Evolutionary conservation across 1,284 basidiomycete genomes (phyloP).

Genomic region (Cystobasidium slooffiae): DNA sequence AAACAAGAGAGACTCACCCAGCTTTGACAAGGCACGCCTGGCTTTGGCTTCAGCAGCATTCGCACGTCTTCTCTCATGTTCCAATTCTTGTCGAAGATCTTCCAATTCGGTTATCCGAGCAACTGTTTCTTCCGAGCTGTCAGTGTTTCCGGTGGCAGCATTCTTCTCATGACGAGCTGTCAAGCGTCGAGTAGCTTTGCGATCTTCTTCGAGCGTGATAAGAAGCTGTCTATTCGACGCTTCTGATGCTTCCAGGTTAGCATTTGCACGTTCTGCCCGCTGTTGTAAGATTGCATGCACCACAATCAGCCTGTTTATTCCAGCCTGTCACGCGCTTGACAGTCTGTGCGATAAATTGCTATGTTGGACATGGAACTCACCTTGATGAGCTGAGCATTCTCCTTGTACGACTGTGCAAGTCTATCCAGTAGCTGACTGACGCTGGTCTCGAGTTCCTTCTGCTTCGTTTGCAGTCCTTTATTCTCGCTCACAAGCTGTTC

Average conservation of each 20-base stretch:
- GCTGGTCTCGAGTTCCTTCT: conserved; percentile 48
- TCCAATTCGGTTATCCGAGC: conserved; percentile 71
- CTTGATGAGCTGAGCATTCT: conserved; percentile 71
- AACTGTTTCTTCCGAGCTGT: conserved; percentile 46
- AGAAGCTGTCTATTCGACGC: conserved; percentile 73
- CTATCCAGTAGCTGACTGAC: conserved; percentile 53
- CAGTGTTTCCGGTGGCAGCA: not conserved
- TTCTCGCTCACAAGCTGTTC: conserved; percentile 44
- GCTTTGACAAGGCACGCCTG: conserved; percentile 40
- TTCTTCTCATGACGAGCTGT: conserved; percentile 60
- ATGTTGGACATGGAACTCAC: conserved; percentile 57
- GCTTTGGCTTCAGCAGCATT: conserved; percentile 71
- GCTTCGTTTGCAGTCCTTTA: conserved; percentile 30
- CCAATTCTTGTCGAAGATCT: conserved; percentile 81
- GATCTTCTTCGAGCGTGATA: conserved; percentile 77
- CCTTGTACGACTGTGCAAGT: conserved; percentile 60
- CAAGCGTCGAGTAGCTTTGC: conserved; percentile 69
- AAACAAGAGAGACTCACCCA: conserved; percentile 23
- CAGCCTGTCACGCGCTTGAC: not conserved
- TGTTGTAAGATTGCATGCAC: conserved; percentile 56
- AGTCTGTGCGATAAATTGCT: not conserved
- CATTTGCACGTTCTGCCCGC: conserved; percentile 76
- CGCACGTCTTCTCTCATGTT: conserved; percentile 71
- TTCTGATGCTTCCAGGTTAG: conserved; percentile 82
- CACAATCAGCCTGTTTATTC: not conserved